Percentiles rank a stretch among this genome's conserved stretches.
phyloP scores from a whole-genome alignment of 2,329 filamentous ascomycete species.

The Colletotrichum sp. region DNA sequence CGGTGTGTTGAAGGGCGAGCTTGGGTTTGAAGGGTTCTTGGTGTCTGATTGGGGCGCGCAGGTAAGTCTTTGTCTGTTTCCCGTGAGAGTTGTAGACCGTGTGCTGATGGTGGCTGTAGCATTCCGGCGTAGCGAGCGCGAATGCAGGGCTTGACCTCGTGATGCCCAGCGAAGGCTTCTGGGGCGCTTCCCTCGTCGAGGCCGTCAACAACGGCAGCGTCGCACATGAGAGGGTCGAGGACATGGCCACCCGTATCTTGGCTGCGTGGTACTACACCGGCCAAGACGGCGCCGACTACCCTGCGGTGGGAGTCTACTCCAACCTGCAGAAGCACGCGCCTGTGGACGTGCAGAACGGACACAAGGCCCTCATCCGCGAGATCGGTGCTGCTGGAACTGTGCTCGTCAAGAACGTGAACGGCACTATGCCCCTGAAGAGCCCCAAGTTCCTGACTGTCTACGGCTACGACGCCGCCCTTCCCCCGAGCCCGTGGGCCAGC shows the following conservation, averaged over 20 bases:
- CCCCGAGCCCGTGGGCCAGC: neutral
- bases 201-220: conserved; percentile 61
- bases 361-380: conserved; percentile 64
- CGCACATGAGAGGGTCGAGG: conserved; percentile 64
- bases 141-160: conserved; percentile 79
- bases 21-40: conserved; percentile 70
- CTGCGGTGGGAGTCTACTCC: conserved; percentile 32
- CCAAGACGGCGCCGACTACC: conserved; percentile 51
- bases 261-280: conserved; percentile 63
- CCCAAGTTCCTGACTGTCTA: conserved; percentile 62
- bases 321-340: conserved; percentile 46
- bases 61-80: conserved; percentile 68
- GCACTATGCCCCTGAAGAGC: conserved; percentile 59
- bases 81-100: neutral
- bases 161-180: conserved; percentile 73
- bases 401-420: conserved; percentile 68
- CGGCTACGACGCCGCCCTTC: conserved; percentile 67
- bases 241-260: conserved; percentile 69
- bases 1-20: conserved; percentile 69
- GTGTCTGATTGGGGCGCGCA: conserved; percentile 76
- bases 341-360: conserved; percentile 57
- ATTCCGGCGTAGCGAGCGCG: conserved; percentile 47
- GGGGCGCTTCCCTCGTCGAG: conserved; percentile 64
- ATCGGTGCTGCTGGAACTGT: conserved; percentile 62
- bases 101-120: neutral